These are phyloP conservation scores for Boletus edulis DNA, from an alignment of 768 basidiomycete species.

Conservation along the genomic window DNA sequence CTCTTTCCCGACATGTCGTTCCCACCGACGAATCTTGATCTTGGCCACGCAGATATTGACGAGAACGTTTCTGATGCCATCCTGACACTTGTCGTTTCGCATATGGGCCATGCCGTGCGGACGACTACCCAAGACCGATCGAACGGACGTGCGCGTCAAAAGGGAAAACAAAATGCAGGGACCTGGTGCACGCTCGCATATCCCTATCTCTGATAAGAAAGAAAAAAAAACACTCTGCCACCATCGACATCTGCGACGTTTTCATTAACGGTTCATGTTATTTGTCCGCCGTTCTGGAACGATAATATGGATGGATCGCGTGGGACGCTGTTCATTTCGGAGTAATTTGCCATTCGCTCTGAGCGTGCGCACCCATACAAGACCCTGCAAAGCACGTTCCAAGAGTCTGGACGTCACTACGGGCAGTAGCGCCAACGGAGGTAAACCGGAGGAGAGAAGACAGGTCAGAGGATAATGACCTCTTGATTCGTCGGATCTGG, in stretches of 20 bases:
- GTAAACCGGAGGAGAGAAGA: background rate
- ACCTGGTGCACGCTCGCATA: conserved; percentile 2
- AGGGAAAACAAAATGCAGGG: conserved; percentile 6
- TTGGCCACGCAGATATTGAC: background rate
- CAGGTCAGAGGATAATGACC: background rate
- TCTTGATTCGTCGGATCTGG: conserved; percentile 8
- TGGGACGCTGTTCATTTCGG: conserved; percentile 21
- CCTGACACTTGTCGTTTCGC: background rate
- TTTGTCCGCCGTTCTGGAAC: background rate
- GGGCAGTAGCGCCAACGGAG: background rate
- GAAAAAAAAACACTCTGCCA: background rate
- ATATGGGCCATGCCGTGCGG: background rate
- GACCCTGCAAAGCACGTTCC: conserved; percentile 1
- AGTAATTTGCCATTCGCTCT: conserved; percentile 1
- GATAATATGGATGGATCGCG: conserved; percentile 16
- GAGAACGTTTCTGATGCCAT: background rate
- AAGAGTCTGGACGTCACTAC: conserved; percentile 4
- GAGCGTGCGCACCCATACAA: background rate
- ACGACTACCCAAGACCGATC: background rate
- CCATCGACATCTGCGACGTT: conserved; percentile 5
- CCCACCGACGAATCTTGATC: conserved; percentile 3
- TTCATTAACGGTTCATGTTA: conserved; percentile 5
- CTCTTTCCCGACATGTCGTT: background rate
- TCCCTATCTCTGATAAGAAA: conserved; percentile 10
- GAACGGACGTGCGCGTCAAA: background rate